These are phyloP conservation scores for Lactifluus piperatus DNA, from an alignment of 768 basidiomycete species.

Conservation along the genomic window DNA sequence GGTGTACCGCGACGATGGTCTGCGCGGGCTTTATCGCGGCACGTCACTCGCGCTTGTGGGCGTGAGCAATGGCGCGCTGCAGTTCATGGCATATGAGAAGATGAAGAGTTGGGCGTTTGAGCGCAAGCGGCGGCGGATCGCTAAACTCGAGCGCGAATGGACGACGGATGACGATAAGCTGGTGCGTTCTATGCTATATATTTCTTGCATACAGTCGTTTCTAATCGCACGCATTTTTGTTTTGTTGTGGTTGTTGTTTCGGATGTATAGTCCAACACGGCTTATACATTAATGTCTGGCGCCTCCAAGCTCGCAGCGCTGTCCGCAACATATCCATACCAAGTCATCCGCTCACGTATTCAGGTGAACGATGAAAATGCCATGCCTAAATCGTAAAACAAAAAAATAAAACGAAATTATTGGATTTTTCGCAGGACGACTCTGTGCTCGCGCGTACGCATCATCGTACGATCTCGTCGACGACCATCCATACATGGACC, in stretches of 20 bases:
- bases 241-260: too few species aligned
- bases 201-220: too few species aligned
- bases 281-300: constrained; percentile 90
- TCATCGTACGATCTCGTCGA: constrained; percentile 74
- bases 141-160: constrained; percentile 54
- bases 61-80: constrained; percentile 88
- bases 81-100: constrained; percentile 95
- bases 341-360: constrained; percentile 89
- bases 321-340: constrained; percentile 88
- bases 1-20: constrained; percentile 67
- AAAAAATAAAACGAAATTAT: background rate
- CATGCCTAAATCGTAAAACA: too few species aligned
- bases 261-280: constrained; percentile 65
- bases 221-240: background rate
- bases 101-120: constrained; percentile 89
- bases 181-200: constrained; percentile 46
- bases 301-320: constrained; percentile 83
- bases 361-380: constrained; percentile 65
- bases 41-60: constrained; percentile 85
- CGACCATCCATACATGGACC: constrained; percentile 71
- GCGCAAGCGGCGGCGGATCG: constrained; percentile 56
- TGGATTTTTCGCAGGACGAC: constrained; percentile 43
- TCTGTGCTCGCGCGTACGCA: constrained; percentile 37
- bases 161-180: constrained; percentile 75
- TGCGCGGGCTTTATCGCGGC: constrained; percentile 76